Evolutionary conservation across 2,329 filamentous ascomycete species (phyloP).

Genomic region (Macrophomina tecta): DNA sequence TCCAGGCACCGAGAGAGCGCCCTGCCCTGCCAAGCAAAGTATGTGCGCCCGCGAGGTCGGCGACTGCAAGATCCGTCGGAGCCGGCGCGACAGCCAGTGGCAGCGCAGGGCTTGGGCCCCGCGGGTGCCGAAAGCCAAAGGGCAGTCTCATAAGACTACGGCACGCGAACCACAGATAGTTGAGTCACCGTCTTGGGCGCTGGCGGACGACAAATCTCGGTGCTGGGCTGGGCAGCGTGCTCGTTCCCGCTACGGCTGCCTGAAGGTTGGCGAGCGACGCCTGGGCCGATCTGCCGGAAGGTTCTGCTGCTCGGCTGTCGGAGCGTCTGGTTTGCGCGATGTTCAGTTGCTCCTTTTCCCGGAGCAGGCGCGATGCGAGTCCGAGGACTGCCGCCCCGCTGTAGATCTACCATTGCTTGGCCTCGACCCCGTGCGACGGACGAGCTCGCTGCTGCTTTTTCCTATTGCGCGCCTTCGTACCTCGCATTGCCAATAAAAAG

Average conservation of each 20-base stretch:
- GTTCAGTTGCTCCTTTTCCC: not conserved
- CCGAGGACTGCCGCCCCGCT: slow-evolving; percentile 22
- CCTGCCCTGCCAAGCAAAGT: slow-evolving; percentile 13
- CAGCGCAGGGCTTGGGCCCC: not conserved
- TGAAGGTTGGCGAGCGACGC: not conserved
- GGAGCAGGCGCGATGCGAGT: slow-evolving; percentile 12
- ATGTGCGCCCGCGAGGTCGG: slow-evolving; percentile 12
- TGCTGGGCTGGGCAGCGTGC: not conserved
- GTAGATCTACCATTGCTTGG: slow-evolving; percentile 14
- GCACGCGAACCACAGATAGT: not conserved
- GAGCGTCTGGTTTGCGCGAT: not conserved
- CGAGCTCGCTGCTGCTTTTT: slow-evolving; percentile 5
- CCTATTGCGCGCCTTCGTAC: slow-evolving; percentile 16
- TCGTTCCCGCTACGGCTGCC: slow-evolving; percentile 3
- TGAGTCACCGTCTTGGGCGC: slow-evolving; percentile 3
- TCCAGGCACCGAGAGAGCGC: slow-evolving; percentile 1
- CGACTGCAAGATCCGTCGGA: slow-evolving; percentile 1
- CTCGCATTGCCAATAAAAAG: slow-evolving; percentile 23
- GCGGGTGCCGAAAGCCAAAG: not conserved
- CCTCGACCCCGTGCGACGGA: not conserved
- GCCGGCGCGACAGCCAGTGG: not conserved
- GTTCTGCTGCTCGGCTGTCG: slow-evolving; percentile 1
- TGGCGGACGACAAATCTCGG: slow-evolving; percentile 15
- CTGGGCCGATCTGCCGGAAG: not conserved
- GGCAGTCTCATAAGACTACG: not conserved